Base-by-base conservation (phyloP, 2,329 filamentous ascomycete species). In the Dothideomycetes sp. region DNA sequence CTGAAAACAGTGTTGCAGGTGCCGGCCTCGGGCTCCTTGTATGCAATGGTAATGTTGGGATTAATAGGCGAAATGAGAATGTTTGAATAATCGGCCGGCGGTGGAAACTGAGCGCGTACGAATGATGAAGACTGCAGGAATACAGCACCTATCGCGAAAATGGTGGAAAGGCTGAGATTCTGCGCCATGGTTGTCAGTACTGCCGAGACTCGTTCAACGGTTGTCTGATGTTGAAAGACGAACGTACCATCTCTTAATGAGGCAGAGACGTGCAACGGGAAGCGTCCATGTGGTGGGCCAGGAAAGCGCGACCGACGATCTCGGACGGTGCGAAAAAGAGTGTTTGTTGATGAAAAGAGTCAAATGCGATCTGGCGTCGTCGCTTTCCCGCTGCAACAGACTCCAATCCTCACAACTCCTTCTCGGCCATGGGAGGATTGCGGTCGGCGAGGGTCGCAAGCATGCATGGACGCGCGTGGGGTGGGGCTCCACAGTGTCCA, bases 1-100 rank as follows among this genome's bases (percentile, higher is more conserved):
- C 66, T 54, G 50, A 81, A 82, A 5, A 72, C 73, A 2, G 81
- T 84, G 34, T 65, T 70, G 57, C 81, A 85, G 10, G 72, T 77
- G 34, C 73, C 75, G 5, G 64, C 56, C 4, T 73, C 68, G 3
- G 73, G 73, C 27, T 68, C 62, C 52, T 80, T 84, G 66, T 81
- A 86, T 40, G 74, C 72, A 53, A 85, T 74, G 43, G 73, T 78
- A 52, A 85, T 73, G 47, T 72, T 70, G 19, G 64, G 61, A 55
- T 83, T 68, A 48, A 81, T 63, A 3, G 79, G 75, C 14, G 80
- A 83, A 18, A 58, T 59, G 41, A 82, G 68, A 33, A 73, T 71
- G 32, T 71, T 78, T 35, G 60, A 48, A 44, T 64, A 66, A 37
- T 54, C 50, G 34, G 55, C 49, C 19, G 55, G 55, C 12, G 60